These are phyloP conservation scores for Microbotryum violaceum DNA, from an alignment of 1,284 basidiomycete species.

Conservation along the genomic window DNA sequence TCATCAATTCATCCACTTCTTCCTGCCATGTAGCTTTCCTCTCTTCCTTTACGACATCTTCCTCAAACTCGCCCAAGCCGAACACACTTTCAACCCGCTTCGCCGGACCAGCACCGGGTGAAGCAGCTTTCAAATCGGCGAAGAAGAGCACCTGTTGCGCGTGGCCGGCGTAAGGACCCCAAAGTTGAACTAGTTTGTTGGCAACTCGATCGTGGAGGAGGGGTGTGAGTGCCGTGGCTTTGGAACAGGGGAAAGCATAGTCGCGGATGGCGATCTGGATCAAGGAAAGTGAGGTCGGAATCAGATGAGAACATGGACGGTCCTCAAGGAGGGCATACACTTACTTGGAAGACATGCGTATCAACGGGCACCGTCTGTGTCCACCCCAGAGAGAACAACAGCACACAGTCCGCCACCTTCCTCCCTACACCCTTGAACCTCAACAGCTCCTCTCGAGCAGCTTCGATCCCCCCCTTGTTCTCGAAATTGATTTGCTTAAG, in stretches of 20 bases:
- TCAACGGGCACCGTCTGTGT: slow-evolving; percentile 82
- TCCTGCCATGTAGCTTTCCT: slow-evolving; percentile 22
- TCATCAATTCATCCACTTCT: slow-evolving; percentile 18
- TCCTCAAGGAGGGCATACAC: background rate
- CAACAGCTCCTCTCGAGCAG: slow-evolving; percentile 66
- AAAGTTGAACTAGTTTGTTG: slow-evolving; percentile 55
- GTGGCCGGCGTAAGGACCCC: slow-evolving; percentile 79
- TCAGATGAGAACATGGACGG: background rate
- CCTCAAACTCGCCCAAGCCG: slow-evolving; percentile 5
- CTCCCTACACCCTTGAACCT: slow-evolving; percentile 83
- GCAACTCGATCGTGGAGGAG: slow-evolving; percentile 70
- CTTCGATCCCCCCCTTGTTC: slow-evolving; percentile 43
- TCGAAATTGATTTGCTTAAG: slow-evolving; percentile 13
- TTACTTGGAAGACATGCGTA: slow-evolving; percentile 62
- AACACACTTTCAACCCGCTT: background rate
- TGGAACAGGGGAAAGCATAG: slow-evolving; percentile 57
- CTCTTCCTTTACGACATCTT: background rate
- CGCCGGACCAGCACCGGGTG: background rate
- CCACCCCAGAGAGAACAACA: slow-evolving; percentile 93
- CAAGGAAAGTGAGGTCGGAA: background rate
- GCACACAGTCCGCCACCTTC: slow-evolving; percentile 91
- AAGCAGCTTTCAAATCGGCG: slow-evolving; percentile 46
- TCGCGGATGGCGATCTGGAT: slow-evolving; percentile 71
- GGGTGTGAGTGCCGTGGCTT: slow-evolving; percentile 58
- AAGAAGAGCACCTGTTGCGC: slow-evolving; percentile 72